Evolutionary conservation across 352 stramenopile genomes (phyloP), one percentile per base, ranked within the genome.

Genomic region (Phytophthora aleatoria): DNA sequence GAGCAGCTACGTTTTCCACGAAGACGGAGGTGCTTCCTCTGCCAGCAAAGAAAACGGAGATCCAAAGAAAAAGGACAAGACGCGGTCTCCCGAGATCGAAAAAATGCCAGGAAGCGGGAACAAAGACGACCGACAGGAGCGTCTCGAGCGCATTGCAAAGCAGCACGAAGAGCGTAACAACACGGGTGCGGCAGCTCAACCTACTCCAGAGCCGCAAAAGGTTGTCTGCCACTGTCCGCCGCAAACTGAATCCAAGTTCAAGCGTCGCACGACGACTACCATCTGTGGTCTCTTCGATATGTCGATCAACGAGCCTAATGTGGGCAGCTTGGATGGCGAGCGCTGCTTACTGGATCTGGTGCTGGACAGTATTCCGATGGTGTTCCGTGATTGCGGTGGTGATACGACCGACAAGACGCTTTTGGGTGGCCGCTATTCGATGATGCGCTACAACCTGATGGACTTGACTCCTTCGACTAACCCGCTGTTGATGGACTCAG

Each of bases 371-470:
- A 90, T 96, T 43, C 87, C 87, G 7, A 94, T 94, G 81, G 76
- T 94, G 2, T 96, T 92, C 45, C 85, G 87, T 11, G 87, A 96
- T 66, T 93, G 87, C 51, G 83, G 86, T 9, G 86, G 87, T 30
- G 87, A 96, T 50, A 90, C 86, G 27, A 94, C 85, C 0, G 87
- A 96, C 63, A 96, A 96, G 61, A 96, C 87, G 2, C 69, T 96
- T 0, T 67, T 96, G 41, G 87, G 87, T 45, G 87, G 87, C 3
- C 83, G 85, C 15, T 94, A 93, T 57, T 67, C 87, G 30, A 92
- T 94, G 85, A 77, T 84, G 55, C 79, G 74, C 6, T 91, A 90
- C 58, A 84, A 88, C 35, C 39, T 82, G 44, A 88, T 91, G 81
- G 83, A 91, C 43, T 64, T 84, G 28, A 55, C 49, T 0, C 63